Evolutionary conservation across 345 rosid genomes (phyloP).

Genomic region (Eucalyptus tenuipes): DNA sequence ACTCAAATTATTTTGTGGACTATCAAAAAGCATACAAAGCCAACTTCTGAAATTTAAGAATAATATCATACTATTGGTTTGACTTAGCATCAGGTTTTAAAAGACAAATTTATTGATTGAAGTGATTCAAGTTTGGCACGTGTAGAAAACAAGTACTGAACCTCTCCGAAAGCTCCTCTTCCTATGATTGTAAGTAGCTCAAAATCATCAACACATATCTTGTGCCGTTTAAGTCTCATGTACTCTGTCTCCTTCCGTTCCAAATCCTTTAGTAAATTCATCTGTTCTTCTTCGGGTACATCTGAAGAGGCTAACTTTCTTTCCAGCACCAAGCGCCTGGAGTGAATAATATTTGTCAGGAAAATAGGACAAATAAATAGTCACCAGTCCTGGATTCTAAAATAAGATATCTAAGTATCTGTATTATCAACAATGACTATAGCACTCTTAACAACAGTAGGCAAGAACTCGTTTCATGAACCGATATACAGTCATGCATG

Average conservation of each 20-base stretch:
- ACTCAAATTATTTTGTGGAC: not conserved
- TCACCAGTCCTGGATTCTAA: not conserved
- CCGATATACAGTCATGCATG: not conserved
- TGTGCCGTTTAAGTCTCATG: conserved; percentile 75
- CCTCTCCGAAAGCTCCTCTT: conserved; percentile 98
- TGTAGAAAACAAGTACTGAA: conserved; percentile 7
- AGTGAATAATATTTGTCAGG: conserved; percentile 1
- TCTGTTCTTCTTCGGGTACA: conserved; percentile 66
- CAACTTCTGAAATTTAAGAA: not conserved
- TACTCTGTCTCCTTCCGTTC: conserved; percentile 82
- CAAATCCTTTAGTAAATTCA: conserved; percentile 59
- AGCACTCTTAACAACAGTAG: not conserved
- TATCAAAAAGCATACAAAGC: not conserved
- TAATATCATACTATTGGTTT: not conserved
- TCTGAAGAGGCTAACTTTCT: conserved; percentile 60
- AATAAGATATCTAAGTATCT: not conserved
- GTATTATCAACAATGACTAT: not conserved
- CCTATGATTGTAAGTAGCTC: conserved; percentile 74
- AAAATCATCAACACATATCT: conserved; percentile 80
- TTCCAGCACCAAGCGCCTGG: conserved; percentile 60
- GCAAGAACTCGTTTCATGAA: not conserved
- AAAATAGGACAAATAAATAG: not conserved
- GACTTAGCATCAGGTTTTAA: not conserved
- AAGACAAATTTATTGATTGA: not conserved
- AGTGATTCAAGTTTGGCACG: not conserved